phyloP scores from a whole-genome alignment of 1,284 basidiomycete species.

The Uromyces viciae-fabae region DNA sequence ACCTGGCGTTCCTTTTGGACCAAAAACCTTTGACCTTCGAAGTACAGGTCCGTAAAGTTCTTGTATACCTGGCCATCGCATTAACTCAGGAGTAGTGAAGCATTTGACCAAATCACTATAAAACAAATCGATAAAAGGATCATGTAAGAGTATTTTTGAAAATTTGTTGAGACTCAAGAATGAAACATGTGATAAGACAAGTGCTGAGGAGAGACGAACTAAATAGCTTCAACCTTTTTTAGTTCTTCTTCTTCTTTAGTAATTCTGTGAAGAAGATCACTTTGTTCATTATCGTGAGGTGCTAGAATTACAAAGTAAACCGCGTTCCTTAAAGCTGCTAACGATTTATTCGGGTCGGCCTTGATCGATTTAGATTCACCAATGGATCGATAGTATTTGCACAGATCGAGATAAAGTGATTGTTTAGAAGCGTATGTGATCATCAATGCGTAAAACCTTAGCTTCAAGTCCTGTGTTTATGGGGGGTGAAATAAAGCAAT shows the following conservation, averaged over 20 bases:
- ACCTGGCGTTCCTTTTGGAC: slow-evolving; percentile 48
- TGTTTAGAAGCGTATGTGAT: slow-evolving; percentile 85
- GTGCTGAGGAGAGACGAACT: slow-evolving; percentile 61
- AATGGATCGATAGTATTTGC: slow-evolving; percentile 90
- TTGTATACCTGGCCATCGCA: slow-evolving; percentile 98
- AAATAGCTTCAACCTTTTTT: slow-evolving; percentile 75
- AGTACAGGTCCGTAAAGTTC: slow-evolving; percentile 80
- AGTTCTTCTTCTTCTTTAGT: slow-evolving; percentile 69
- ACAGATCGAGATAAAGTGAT: slow-evolving; percentile 83
- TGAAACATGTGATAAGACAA: not conserved
- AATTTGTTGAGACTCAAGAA: not conserved
- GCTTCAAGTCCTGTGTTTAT: slow-evolving; percentile 86
- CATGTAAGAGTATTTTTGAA: not conserved
- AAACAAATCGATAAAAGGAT: not conserved
- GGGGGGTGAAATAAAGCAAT: too few species aligned
- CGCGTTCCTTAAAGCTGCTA: slow-evolving; percentile 64
- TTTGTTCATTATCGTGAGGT: slow-evolving; percentile 93
- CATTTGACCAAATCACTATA: slow-evolving; percentile 87
- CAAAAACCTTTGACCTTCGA: slow-evolving; percentile 74
- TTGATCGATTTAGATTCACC: slow-evolving; percentile 74
- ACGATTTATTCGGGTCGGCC: slow-evolving; percentile 47
- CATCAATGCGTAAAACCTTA: slow-evolving; percentile 93
- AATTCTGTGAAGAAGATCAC: slow-evolving; percentile 87
- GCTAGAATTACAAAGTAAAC: slow-evolving; percentile 91
- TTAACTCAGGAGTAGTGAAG: slow-evolving; percentile 89